phyloP scores from a whole-genome alignment of 2,329 filamentous ascomycete species.

The Diaporthe ilicicola region DNA sequence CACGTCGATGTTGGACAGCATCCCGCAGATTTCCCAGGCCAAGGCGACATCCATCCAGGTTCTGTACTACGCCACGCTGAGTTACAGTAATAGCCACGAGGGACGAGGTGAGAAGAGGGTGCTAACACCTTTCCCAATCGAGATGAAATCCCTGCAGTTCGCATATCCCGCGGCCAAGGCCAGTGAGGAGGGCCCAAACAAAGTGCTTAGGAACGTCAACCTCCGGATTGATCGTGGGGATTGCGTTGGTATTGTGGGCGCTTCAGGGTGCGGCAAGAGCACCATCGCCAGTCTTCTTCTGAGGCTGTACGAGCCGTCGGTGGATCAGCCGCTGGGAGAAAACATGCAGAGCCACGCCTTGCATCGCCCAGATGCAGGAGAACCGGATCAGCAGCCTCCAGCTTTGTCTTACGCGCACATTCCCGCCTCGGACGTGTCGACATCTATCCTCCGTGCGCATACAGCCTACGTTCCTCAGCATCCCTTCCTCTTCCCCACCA shows the following conservation, averaged over 20 bases:
- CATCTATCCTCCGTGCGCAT: constrained; percentile 64
- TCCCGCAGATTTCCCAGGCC: constrained; percentile 83
- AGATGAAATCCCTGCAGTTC: constrained; percentile 71
- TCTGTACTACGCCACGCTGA: constrained; percentile 72
- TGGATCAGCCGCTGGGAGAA: not conserved
- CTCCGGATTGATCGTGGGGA: constrained; percentile 69
- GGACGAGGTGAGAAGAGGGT: constrained; percentile 52
- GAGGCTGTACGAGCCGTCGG: constrained; percentile 67
- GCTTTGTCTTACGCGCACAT: constrained; percentile 66
- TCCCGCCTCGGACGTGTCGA: constrained; percentile 67
- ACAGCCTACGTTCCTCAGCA: constrained; percentile 76
- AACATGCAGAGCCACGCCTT: not conserved
- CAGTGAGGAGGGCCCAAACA: constrained; percentile 36
- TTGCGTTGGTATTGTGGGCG: constrained; percentile 81
- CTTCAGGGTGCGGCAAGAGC: constrained; percentile 90
- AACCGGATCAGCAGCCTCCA: constrained; percentile 35
- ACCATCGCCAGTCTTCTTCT: constrained; percentile 81
- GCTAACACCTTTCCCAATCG: constrained; percentile 52
- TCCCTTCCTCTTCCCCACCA: constrained; percentile 80
- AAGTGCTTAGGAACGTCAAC: constrained; percentile 71
- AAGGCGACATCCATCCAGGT: constrained; percentile 77
- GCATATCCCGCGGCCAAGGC: constrained; percentile 70
- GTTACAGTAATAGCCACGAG: constrained; percentile 64
- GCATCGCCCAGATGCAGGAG: not conserved
- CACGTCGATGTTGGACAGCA: constrained; percentile 72